Evolutionary conservation across 495 filamentous ascomycete genomes (phyloP).

Genomic region (Lepidopterella palustris): DNA sequence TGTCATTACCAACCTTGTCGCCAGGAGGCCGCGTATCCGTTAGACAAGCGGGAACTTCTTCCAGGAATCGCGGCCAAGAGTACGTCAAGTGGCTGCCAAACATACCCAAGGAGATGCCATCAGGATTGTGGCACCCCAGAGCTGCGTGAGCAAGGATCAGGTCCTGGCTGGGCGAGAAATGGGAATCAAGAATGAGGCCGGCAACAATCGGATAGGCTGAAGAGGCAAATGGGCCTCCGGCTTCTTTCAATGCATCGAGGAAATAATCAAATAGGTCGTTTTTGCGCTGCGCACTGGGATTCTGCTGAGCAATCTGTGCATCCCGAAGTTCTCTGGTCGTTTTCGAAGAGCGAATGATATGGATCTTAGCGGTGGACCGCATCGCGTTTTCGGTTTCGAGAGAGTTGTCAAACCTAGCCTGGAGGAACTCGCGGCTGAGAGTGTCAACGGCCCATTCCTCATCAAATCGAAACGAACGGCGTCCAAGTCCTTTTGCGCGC

Average conservation of each 20-base stretch:
- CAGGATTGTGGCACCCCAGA: conserved; percentile 38
- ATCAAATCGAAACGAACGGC: conserved; percentile 46
- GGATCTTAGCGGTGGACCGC: conserved; percentile 42
- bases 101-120: conserved; percentile 42
- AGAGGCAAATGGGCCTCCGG: conserved; percentile 36
- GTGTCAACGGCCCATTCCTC: conserved; percentile 46
- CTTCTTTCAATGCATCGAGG: conserved; percentile 35
- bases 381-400: conserved; percentile 27
- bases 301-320: conserved; percentile 36
- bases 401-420: conserved; percentile 12
- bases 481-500: conserved; percentile 41
- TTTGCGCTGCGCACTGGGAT: conserved; percentile 27
- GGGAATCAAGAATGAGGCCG: conserved; percentile 42
- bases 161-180: conserved; percentile 35
- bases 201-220: conserved; percentile 39
- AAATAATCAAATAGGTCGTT: conserved; percentile 41
- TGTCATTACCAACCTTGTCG: conserved; percentile 39
- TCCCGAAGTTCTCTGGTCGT: conserved; percentile 40
- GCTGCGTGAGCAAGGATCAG: conserved; percentile 42
- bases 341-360: conserved; percentile 40
- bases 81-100: conserved; percentile 45
- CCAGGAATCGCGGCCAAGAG: conserved; percentile 45
- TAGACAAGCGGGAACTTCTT: conserved; percentile 39
- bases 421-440: conserved; percentile 24
- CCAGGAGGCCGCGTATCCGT: conserved; percentile 31